phyloP scores from a whole-genome alignment of 1,139 yeast species.

The Sugiyamaella novakii region DNA sequence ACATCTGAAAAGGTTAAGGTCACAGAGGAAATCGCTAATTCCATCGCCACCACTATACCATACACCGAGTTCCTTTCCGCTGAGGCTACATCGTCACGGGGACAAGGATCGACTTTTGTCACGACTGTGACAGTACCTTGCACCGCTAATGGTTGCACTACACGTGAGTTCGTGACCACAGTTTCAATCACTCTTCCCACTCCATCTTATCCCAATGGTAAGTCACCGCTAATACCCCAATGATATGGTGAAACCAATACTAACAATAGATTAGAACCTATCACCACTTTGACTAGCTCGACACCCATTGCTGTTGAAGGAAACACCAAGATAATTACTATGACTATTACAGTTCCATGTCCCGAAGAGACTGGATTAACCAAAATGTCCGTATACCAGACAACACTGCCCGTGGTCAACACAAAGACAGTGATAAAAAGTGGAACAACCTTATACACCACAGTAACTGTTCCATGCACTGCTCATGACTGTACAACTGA shows the following conservation, averaged over 20 bases:
- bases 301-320: constrained; percentile 19
- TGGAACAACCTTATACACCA: constrained; percentile 18
- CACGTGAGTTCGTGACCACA: constrained; percentile 22
- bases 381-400: constrained; percentile 19
- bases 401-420: not conserved
- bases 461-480: constrained; percentile 29
- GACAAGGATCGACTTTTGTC: constrained; percentile 14
- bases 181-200: constrained; percentile 22
- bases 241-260: too few species aligned
- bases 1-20: constrained; percentile 4
- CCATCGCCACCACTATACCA: not conserved
- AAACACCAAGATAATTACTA: constrained; percentile 25
- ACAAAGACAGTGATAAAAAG: not conserved
- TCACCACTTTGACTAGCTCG: constrained; percentile 21
- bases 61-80: constrained; percentile 10
- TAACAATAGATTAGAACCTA: constrained; percentile 17
- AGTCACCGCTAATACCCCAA: too few species aligned
- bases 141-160: constrained; percentile 22
- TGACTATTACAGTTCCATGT: constrained; percentile 34
- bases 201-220: constrained; percentile 19
- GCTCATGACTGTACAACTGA: constrained; percentile 21
- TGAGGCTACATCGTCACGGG: not conserved
- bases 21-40: constrained; percentile 1
- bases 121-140: constrained; percentile 30
- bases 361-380: constrained; percentile 20